Evolutionary conservation across 1,139 yeast species (phyloP).

Genomic region (Taiozyma onychis): DNA sequence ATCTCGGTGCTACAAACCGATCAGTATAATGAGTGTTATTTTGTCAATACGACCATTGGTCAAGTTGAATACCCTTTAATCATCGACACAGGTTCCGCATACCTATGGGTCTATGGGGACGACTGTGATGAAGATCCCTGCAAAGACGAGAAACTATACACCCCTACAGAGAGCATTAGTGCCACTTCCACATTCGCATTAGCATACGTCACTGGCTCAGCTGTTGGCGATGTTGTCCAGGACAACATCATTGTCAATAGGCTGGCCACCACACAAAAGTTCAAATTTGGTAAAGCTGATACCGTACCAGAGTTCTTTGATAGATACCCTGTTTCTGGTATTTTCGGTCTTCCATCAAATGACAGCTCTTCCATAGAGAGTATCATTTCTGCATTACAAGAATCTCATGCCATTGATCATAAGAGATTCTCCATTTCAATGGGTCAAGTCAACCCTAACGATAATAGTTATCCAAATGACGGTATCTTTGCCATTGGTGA

Average conservation of each 20-base stretch:
- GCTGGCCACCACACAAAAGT: conserved; percentile 32
- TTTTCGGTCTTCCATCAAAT: conserved; percentile 49
- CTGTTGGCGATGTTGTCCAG: conserved; percentile 41
- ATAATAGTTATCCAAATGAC: conserved; percentile 25
- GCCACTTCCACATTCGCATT: conserved; percentile 35
- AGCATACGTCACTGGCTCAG: conserved; percentile 50
- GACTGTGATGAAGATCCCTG: conserved; percentile 46
- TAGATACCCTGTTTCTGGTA: conserved; percentile 52
- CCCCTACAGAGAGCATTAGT: conserved; percentile 9
- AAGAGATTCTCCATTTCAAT: conserved; percentile 39
- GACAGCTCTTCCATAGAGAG: conserved; percentile 32
- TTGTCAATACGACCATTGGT: conserved; percentile 32
- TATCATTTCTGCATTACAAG: conserved; percentile 34
- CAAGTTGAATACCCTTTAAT: conserved; percentile 42
- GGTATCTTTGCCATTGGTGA: conserved; percentile 45
- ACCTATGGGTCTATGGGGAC: conserved; percentile 56
- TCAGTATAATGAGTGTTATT: conserved; percentile 28
- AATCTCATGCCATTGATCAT: conserved; percentile 30
- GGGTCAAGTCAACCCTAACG: conserved; percentile 31
- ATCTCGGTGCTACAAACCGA: conserved; percentile 25
- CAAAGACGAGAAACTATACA: conserved; percentile 28
- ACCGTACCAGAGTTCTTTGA: conserved; percentile 49
- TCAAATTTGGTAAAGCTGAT: conserved; percentile 49
- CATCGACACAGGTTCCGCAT: conserved; percentile 62
- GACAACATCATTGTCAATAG: conserved; percentile 39